Base-by-base conservation (phyloP, 768 basidiomycete species). In the Bullera alba region DNA sequence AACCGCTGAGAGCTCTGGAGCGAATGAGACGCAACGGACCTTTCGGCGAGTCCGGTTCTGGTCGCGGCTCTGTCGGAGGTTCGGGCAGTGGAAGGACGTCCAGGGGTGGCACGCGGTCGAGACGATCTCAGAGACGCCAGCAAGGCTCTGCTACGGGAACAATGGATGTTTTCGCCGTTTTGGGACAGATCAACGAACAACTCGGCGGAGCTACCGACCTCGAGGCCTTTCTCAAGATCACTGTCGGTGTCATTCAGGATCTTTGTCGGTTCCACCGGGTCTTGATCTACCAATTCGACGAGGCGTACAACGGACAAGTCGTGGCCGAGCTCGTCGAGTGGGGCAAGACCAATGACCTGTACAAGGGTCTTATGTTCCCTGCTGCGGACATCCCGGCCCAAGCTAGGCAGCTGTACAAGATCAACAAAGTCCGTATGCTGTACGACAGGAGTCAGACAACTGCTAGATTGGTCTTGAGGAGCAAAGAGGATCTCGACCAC, bases 311-410 rank as follows among this genome's bases (percentile, higher is more conserved):
- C 62, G 85, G 85, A 17, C 79, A 84, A 68, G 76, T 85, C 35
- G 82, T 87, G 3, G 81, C 85, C 0, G 86, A 90, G 67, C 73
- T 88, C 26, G 80, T 87, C 17, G 86, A 90, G 66, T 86, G 83
- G 84, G 78, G 75, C 46, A 77, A 80, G 63, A 82, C 84, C 16
- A 80, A 80, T 50, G 84, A 87, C 70, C 69, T 88, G 32, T 88
- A 80, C 69, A 79, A 77, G 29, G 61, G 63, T 12, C 42, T 64
- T 41, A 64, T 65, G 65, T 73, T 73, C 57, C 72, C 68, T 21
- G 65, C 65, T 17, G 68, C 71, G 37, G 75, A 76, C 54, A 76
- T 76, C 38, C 75, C 75, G 0, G 69, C 58, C 2, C 71, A 85
- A 76, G 85, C 84, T 0, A 77, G 85, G 42, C 76, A 81, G 35